phyloP scores from a whole-genome alignment of 1,284 basidiomycete genomes.

The Singerocomus inundabilis region DNA sequence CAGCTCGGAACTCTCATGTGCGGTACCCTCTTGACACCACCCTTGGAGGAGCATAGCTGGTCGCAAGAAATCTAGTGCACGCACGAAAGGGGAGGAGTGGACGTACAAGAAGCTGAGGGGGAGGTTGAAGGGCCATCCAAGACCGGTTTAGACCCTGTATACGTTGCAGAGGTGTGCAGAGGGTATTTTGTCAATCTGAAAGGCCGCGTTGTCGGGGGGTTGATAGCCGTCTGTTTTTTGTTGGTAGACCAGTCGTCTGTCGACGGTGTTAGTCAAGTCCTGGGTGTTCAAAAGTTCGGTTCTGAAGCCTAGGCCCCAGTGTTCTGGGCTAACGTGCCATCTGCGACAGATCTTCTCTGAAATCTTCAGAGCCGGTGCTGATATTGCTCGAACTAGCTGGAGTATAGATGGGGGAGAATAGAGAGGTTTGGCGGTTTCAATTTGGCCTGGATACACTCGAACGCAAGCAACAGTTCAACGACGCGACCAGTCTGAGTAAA shows the following conservation, averaged over 20 bases:
- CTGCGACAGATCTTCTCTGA: not conserved
- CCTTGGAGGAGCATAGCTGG: constrained; percentile 10
- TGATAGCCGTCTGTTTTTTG: constrained; percentile 19
- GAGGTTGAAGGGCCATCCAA: constrained; percentile 10
- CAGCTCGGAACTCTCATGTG: constrained; percentile 26
- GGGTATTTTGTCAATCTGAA: constrained; percentile 17
- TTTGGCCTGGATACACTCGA: not conserved
- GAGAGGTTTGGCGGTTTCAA: not conserved
- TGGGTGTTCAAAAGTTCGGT: constrained; percentile 7
- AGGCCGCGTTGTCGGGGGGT: constrained; percentile 25
- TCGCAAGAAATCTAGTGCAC: constrained; percentile 19
- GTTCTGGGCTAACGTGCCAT: too few relatives aligned
- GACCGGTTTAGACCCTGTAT: constrained; percentile 16
- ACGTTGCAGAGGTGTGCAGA: constrained; percentile 29
- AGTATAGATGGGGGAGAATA: not conserved
- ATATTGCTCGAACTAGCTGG: not conserved
- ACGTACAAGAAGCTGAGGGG: not conserved
- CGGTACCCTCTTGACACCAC: constrained; percentile 5
- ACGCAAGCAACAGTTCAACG: too few relatives aligned
- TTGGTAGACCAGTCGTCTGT: constrained; percentile 12
- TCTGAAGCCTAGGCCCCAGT: too few relatives aligned
- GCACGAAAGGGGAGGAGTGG: constrained; percentile 1
- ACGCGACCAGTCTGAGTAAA: not conserved
- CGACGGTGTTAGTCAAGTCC: constrained; percentile 7
- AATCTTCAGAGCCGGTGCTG: too few relatives aligned